Evolutionary conservation across 1,284 basidiomycete genomes (phyloP), one percentile per base, ranked within the genome.

Genomic region (Boletus smithii): DNA sequence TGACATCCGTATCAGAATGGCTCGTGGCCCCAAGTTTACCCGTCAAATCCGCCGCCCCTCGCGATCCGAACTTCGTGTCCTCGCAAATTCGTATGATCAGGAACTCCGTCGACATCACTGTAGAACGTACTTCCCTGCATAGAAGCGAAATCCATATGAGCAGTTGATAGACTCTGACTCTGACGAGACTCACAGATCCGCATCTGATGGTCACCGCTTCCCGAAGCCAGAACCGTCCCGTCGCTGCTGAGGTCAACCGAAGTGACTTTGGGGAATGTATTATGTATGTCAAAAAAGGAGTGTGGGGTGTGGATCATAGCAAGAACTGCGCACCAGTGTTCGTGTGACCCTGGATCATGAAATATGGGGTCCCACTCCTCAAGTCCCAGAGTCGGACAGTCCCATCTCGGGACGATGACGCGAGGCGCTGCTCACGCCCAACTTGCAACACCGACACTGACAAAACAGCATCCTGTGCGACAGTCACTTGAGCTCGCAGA

Each of bases 151-250:
- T 20, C 20, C 37, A 27, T 11, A 33, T 59, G 38, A 65, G 41
- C 29, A 38, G 11, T n/a, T 61, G 59, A 61, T 60, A 61, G 38
- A 45, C 62, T 54, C 35, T 31, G 22, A 35, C 26, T 48, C 36
- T 29, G 20, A 44, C 34, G 41, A 33, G 27, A 53, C 62, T 53
- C 44, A 89, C 89, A 91, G 69, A 91, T 84, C 59, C 85, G 73
- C 18, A 87, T 86, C 61, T 82, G 80, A 71, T 83, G 86, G 67
- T 95, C 92, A n/a, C 92, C 92, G 61, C 85, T 88, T 27, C 91
- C 92, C 8, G 90, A 92, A 10, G 90, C 91, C 20, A 95, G 71
- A 38, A 88, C 69, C 27, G 78, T 80, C 7, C 87, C 87, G 16
- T 80, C 73, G n/a, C 81, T 82, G 55, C 84, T 85, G 40, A 93